These are phyloP conservation scores for Exophiala calicioides DNA, from an alignment of 2,329 filamentous ascomycete species.

Conservation along the genomic window DNA sequence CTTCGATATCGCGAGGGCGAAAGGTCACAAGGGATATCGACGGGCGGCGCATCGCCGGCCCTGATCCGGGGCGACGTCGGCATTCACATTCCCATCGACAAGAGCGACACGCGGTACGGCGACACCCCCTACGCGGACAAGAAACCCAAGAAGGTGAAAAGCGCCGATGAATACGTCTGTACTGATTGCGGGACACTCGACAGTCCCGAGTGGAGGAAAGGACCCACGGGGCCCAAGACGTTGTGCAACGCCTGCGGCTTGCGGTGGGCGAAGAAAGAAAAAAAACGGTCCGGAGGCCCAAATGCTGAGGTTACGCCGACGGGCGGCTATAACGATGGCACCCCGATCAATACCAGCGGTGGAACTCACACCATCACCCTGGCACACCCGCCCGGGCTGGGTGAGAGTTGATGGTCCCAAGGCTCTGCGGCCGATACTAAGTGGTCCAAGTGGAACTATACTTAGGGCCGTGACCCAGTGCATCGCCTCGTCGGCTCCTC, in stretches of 20 bases:
- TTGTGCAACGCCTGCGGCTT: constrained; percentile 94
- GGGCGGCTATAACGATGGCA: neutral
- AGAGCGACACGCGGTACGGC: constrained; percentile 59
- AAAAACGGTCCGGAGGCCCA: constrained; percentile 57
- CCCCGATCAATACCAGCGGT: neutral
- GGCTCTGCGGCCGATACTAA: no score
- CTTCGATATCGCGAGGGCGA: constrained; percentile 86
- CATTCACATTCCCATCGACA: constrained; percentile 78
- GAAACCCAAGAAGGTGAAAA: constrained; percentile 77
- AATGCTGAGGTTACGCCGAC: constrained; percentile 6
- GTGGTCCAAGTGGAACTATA: no score
- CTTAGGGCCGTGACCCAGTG: no score
- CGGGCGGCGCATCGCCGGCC: constrained; percentile 76
- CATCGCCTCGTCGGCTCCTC: no score
- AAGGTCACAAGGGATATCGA: constrained; percentile 82
- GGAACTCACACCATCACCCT: no score
- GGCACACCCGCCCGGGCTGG: no score
- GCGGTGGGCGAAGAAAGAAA: constrained; percentile 70
- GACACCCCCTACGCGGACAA: constrained; percentile 65
- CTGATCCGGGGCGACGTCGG: constrained; percentile 83
- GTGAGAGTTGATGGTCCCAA: no score
- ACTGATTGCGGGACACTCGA: constrained; percentile 93
- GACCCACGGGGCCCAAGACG: constrained; percentile 88
- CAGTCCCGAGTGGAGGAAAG: constrained; percentile 94
- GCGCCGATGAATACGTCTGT: constrained; percentile 84